Evolutionary conservation across 1,139 yeast species (phyloP), one percentile per base, ranked within the genome.

Genomic region (Diutina neorugosa): DNA sequence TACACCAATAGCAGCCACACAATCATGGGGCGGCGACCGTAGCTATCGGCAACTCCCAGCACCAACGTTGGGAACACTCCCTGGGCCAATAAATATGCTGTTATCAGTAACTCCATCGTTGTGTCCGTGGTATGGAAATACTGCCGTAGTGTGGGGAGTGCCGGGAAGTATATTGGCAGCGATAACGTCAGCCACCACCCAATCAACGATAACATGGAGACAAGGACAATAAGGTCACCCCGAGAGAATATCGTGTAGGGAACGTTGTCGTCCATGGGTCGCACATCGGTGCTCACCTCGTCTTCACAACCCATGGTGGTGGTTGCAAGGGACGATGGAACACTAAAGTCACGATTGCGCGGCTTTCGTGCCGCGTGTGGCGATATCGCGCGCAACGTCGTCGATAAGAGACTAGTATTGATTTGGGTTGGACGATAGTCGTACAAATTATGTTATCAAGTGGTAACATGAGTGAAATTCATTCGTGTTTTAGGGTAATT

Each of bases 11-110:
- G 67, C 56, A 89, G 84, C 3, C 65, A 54, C 19, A 85, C 52
- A 11, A 81, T 69, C 0, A 84, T 74, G 0, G 94, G 93, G 44
- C 94, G 64, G 55, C 94, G 73, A 0, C 96, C 96, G 54, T 74
- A 69, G 1, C 70, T 62, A 61, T 87, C 96, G 0, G 93, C 82
- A n/a, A 86, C 57, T 1, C 82, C 73, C 0, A 85, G 82, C 64
- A 82, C 70, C 4, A 86, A 59, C 3, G 84, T 74, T 1, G 96
- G 96, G 1, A 67, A 59, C 0, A 84, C 58, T 1, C 90, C 93
- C 63, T 87, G 96, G 54, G 82, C 77, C 7, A 85, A 65, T 43
- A 86, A 74, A 62, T 86, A 87, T 0, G 84, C 79, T 6, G 87
- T 90, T 37, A 88, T 82, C 0, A 93, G 76, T 27, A 84, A 59